These are phyloP conservation scores for Hyaloscypha bicolor DNA, from an alignment of 495 filamentous ascomycete genomes.

Conservation along the genomic window DNA sequence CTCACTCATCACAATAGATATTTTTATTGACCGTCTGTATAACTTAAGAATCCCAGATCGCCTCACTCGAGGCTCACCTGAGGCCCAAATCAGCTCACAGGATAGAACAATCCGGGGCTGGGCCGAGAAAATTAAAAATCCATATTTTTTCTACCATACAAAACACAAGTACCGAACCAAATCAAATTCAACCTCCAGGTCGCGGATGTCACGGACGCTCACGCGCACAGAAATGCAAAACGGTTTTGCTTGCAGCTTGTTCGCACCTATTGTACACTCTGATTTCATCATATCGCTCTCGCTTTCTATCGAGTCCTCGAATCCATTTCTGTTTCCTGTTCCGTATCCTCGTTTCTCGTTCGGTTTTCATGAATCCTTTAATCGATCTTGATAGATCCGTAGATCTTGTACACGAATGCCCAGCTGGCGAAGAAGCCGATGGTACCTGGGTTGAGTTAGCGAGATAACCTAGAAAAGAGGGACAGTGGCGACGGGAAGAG, in stretches of 20 bases:
- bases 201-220: not conserved
- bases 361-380: conserved; percentile 40
- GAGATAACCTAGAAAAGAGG: not conserved
- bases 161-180: not conserved
- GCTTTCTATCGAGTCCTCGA: not conserved
- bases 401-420: conserved; percentile 92
- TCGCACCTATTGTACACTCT: not conserved
- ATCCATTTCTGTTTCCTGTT: not conserved
- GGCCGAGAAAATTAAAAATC: not conserved
- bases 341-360: not conserved
- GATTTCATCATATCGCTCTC: not conserved
- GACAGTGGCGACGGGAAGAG: not conserved
- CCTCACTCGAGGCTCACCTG: not conserved
- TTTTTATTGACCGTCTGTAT: not conserved
- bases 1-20: not conserved
- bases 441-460: conserved; percentile 57
- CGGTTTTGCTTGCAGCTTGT: not conserved
- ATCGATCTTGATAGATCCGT: conserved; percentile 94
- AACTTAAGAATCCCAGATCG: not conserved
- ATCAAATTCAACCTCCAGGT: not conserved
- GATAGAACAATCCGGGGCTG: not conserved
- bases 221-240: not conserved
- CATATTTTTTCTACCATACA: not conserved
- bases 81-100: not conserved
- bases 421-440: conserved; percentile 96